phyloP scores from a whole-genome alignment of 495 filamentous ascomycete genomes.

The Penicillium salamii region DNA sequence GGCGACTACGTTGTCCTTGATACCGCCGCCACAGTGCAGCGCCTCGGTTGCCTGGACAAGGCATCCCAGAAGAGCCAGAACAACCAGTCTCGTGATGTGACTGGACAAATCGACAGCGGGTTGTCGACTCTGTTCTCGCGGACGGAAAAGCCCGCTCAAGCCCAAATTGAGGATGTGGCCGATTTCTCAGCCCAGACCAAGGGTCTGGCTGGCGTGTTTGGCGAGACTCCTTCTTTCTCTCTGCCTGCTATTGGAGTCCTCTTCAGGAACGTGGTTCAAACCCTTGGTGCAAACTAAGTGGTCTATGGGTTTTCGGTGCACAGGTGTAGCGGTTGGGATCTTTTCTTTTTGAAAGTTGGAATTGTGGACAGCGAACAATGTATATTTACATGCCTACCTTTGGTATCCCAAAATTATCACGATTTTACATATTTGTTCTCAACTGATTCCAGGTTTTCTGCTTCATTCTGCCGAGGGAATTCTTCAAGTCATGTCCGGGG shows the following conservation, averaged over 20 bases:
- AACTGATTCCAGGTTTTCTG: too few species aligned
- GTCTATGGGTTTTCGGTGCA: conserved; percentile 1
- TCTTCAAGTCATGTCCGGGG: too few species aligned
- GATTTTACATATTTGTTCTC: neutral
- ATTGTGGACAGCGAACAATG: conserved; percentile 12
- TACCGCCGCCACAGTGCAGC: conserved; percentile 30
- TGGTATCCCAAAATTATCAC: neutral
- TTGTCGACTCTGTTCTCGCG: conserved; percentile 48
- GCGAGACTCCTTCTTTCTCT: conserved; percentile 67
- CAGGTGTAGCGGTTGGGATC: conserved; percentile 6
- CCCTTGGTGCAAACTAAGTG: conserved; percentile 24
- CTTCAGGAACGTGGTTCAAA: conserved; percentile 67
- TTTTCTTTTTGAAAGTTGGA: conserved; percentile 12
- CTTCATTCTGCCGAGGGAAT: too few species aligned
- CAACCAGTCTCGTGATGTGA: conserved; percentile 34
- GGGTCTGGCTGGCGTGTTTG: conserved; percentile 70
- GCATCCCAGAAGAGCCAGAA: conserved; percentile 46
- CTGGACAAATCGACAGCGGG: conserved; percentile 46
- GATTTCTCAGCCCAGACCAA: conserved; percentile 58
- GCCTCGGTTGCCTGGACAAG: conserved; percentile 58
- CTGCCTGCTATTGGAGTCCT: conserved; percentile 75
- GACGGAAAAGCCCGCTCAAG: conserved; percentile 20
- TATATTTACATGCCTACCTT: conserved; percentile 8
- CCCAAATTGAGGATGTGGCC: conserved; percentile 32
- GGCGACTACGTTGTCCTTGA: conserved; percentile 59